Percentiles rank a stretch among this genome's conserved stretches.
These are phyloP conservation scores for Geranium incanum DNA, from an alignment of 441 rosid species.

Conservation along the genomic window DNA sequence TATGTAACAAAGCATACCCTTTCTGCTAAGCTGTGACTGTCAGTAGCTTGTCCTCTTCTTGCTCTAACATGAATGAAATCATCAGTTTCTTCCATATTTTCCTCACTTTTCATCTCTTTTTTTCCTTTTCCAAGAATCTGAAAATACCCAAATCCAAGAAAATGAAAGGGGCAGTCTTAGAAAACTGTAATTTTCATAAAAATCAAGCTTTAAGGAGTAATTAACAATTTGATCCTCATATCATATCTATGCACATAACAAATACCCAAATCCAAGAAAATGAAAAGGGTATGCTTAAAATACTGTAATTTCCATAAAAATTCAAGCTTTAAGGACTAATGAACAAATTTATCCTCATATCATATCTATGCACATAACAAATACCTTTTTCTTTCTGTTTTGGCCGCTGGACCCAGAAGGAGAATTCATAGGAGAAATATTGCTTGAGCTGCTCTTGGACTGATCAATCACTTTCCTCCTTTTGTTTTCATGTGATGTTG, in stretches of 20 bases:
- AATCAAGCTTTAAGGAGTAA: neutral
- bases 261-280: neutral
- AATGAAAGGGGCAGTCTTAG: neutral
- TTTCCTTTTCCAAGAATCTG: slow-evolving; percentile 29
- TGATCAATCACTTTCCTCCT: slow-evolving; percentile 21
- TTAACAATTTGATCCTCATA: neutral
- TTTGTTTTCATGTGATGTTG: slow-evolving; percentile 19
- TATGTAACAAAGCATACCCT: slow-evolving; percentile 28
- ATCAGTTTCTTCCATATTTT: slow-evolving; percentile 16
- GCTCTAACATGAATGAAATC: slow-evolving; percentile 50
- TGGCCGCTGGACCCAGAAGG: neutral
- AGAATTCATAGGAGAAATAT: neutral
- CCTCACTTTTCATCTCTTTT: slow-evolving; percentile 24
- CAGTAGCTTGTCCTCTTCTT: slow-evolving; percentile 56
- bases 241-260: too few relatives aligned
- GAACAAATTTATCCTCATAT: neutral
- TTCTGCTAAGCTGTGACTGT: slow-evolving; percentile 54
- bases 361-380: too few relatives aligned
- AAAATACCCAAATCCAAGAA: neutral
- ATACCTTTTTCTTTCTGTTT: slow-evolving; percentile 4
- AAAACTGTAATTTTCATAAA: neutral
- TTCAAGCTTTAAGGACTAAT: neutral
- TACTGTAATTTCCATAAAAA: neutral
- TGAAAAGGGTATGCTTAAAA: neutral
- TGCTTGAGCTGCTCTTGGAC: neutral